Conservation (phyloP, 1,284 basidiomycete species). For the Naganishia sp. region DNA sequence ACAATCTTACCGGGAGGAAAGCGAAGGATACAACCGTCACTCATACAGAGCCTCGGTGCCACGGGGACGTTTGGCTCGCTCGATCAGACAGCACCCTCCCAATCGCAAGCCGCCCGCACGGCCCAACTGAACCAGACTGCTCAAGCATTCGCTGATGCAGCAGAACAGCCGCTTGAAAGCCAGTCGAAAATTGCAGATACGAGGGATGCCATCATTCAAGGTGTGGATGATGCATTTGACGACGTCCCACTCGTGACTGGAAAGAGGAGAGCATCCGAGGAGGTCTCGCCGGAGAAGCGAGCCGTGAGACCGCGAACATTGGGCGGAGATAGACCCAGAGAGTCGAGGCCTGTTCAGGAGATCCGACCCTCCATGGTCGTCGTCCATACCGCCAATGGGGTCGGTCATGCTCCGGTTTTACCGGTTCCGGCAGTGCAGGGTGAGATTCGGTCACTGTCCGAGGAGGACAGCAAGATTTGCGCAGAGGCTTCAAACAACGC, state of each 20-base stretch:
- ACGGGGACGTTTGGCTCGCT: conserved; percentile 20
- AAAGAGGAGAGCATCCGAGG: conserved; percentile 19
- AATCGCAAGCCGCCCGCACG: conserved; percentile 6
- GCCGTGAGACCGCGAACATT: conserved; percentile 38
- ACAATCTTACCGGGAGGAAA: conserved; percentile 53
- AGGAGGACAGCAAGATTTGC: conserved; percentile 55
- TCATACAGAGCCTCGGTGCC: conserved; percentile 36
- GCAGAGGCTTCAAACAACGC: conserved; percentile 78
- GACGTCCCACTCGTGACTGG: conserved; percentile 12
- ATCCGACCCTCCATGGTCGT: conserved; percentile 40
- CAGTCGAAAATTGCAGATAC: conserved; percentile 37
- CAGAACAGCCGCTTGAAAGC: conserved; percentile 42
- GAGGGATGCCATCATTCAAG: conserved; percentile 44
- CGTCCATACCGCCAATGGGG: conserved; percentile 8
- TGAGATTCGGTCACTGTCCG: conserved; percentile 38
- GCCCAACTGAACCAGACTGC: conserved; percentile 18
- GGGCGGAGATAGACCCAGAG: conserved; percentile 32
- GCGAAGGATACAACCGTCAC: conserved; percentile 52
- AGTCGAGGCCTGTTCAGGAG: conserved; percentile 38
- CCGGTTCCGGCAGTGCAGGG: conserved; percentile 43
- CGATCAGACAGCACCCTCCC: neutral
- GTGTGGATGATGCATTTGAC: conserved; percentile 40
- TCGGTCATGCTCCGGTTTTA: conserved; percentile 19
- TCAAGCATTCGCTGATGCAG: conserved; percentile 42
- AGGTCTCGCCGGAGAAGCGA: conserved; percentile 22